Base-by-base conservation (phyloP, 768 basidiomycete species). In the Kwoniella sp. region DNA sequence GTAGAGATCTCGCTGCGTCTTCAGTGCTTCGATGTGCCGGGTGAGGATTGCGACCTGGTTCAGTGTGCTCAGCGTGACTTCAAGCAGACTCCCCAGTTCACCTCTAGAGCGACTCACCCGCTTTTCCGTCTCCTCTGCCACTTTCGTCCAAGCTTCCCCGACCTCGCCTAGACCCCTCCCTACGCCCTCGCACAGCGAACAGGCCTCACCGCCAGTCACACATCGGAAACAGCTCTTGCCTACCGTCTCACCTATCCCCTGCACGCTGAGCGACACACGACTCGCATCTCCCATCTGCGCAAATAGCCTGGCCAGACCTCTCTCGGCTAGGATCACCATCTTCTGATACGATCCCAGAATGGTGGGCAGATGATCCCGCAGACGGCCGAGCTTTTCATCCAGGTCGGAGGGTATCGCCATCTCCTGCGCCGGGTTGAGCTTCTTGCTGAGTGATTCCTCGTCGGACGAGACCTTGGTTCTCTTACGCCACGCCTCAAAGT, bases 361-460 rank as follows among this genome's bases (percentile, higher is more conserved):
- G 2, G 82, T 78, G 37, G 77, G 79, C n/a, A 93, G 76, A 72
- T 83, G 87, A 39, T 80, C 79, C 44, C 88, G 84, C n/a, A 91
- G 81, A 34, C 81, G 77, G 28, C 80, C 79, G 50, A 96, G 82
- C 70, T 92, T 93, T 42, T 91, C 87, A 56, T 91, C 89, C 7
- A 96, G 78, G 74, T 96, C 90, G 53, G 86, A 84, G 3, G 93
- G 93, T 46, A 96, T 89, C 10, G 83, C 78, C 87, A 92, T 89
- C 75, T 95, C 89, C 67, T 93, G 89, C 3, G 64, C 48, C n/a
- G 64, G 56, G 14, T 71, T 65, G 7, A 76, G 64, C 22, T 59
- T 61, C 39, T 71, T 68, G 15, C 67, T 64, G 15, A 77, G 76
- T 0, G 88, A 87, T 71, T 96, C 93, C 76, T 96, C 93, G 25